These are phyloP conservation scores for Aspergillus brasiliensis DNA, from an alignment of 2,329 filamentous ascomycete species.

Conservation along the genomic window DNA sequence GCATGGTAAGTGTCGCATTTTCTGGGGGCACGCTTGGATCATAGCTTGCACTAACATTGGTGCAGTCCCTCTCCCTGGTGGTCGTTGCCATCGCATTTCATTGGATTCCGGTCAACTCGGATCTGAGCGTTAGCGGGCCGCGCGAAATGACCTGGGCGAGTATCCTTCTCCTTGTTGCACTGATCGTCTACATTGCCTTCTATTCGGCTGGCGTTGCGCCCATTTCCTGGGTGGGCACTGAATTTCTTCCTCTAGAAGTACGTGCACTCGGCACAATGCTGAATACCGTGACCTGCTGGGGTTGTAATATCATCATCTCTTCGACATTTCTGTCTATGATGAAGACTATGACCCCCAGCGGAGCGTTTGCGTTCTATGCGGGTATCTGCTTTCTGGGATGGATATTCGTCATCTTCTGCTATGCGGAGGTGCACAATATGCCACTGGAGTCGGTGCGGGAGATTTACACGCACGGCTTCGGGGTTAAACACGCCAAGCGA, in stretches of 20 bases:
- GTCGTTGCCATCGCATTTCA: slow-evolving; percentile 51
- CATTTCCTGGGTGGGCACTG: slow-evolving; percentile 49
- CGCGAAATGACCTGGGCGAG: slow-evolving; percentile 41
- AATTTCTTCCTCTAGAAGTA: slow-evolving; percentile 53
- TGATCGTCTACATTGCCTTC: slow-evolving; percentile 49
- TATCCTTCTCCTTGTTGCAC: slow-evolving; percentile 45
- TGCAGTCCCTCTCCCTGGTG: slow-evolving; percentile 30
- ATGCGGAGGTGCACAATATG: slow-evolving; percentile 59
- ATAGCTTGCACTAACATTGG: background rate
- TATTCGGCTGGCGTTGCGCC: slow-evolving; percentile 49
- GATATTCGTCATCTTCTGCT: slow-evolving; percentile 47
- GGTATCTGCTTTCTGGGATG: slow-evolving; percentile 50
- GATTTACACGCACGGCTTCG: slow-evolving; percentile 54
- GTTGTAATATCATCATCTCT: slow-evolving; percentile 22
- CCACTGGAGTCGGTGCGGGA: slow-evolving; percentile 57
- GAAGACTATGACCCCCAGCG: slow-evolving; percentile 51
- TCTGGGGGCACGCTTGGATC: background rate
- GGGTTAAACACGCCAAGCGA: slow-evolving; percentile 45
- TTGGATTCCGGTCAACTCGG: slow-evolving; percentile 51
- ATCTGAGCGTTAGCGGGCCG: slow-evolving; percentile 31
- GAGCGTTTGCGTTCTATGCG: slow-evolving; percentile 56
- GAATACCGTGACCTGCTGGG: slow-evolving; percentile 29
- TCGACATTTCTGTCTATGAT: slow-evolving; percentile 39
- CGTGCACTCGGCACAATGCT: slow-evolving; percentile 54
- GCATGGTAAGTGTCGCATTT: background rate